Evolutionary conservation across 2,329 filamentous ascomycete species (phyloP), one percentile per base, ranked within the genome.

Genomic region (Pseudogymnoascus sp.): DNA sequence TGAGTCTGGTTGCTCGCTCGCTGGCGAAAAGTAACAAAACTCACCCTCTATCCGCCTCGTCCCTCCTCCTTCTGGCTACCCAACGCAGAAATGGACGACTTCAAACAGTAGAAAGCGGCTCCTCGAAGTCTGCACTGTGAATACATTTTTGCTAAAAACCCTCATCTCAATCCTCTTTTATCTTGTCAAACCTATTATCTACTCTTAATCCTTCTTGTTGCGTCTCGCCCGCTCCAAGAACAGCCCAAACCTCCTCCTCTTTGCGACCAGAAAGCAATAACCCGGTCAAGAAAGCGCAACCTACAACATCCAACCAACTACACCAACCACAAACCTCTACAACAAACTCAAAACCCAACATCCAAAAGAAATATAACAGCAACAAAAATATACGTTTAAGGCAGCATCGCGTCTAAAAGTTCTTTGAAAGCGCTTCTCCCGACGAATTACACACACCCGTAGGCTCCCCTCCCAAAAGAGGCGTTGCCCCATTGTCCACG

Each of bases 71-170:
- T 4, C 23, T 31, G n/a, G 25, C n/a, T 25, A 36, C 25, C 25
- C 31, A 60, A 60, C 51, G 51, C 51, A 60, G 51, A 60, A 31
- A 60, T 60, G 51, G 51, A 31, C 31, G 25, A 36, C 23, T 60
- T 60, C 51, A 34, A 60, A 36, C 25, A 31, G 25, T 60, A 60
- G 31, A 60, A 16, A 28, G 51, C 51, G 51, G 51, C 51, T 60
- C 51, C 8, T 34, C 4, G 51, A 60, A 60, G 51, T 60, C 51
- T 60, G 51, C 51, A 19, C 51, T 60, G 48, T 60, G 43, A 45
- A 60, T 60, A 16, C 39, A 41, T 41, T 41, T 19, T 41, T 39
- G 36, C n/a, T 19, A 34, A 60, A 60, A 23, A 23, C 13, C 43
- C 43, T 23, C 43, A 19, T 14, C 51, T 34, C 25, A 60, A 60